Percentiles rank a stretch among this genome's conserved stretches.
These are phyloP conservation scores for Pleurotus platypus DNA, from an alignment of 768 basidiomycete species.

Conservation along the genomic window DNA sequence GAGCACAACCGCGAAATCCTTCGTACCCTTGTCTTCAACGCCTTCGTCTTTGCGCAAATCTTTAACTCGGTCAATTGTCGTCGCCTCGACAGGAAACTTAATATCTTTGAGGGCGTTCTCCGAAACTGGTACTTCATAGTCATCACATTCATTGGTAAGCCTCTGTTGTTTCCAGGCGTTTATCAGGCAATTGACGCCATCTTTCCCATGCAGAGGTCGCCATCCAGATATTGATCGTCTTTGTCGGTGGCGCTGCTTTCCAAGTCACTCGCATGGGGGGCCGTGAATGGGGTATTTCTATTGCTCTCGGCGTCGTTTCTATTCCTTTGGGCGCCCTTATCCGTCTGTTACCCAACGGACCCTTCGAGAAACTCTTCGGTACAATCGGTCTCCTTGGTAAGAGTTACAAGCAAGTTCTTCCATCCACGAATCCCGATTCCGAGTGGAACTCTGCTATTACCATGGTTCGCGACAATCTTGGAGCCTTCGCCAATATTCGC, in stretches of 20 bases:
- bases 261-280: conserved; percentile 77
- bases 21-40: conserved; percentile 92
- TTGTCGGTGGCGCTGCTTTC: conserved; percentile 90
- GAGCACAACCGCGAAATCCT: conserved; percentile 32
- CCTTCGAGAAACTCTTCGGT: conserved; percentile 58
- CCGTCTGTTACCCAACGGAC: conserved; percentile 76
- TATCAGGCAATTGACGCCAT: too few relatives aligned
- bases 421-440: conserved; percentile 54
- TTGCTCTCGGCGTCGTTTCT: conserved; percentile 83
- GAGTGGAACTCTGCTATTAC: conserved; percentile 81
- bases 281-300: conserved; percentile 89
- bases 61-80: conserved; percentile 94
- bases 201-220: conserved; percentile 61
- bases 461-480: conserved; percentile 82
- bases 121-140: conserved; percentile 81
- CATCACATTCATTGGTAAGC: conserved; percentile 82
- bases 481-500: conserved; percentile 76
- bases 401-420: conserved; percentile 54
- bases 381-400: neutral
- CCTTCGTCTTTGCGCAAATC: conserved; percentile 98
- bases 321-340: conserved; percentile 84
- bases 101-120: conserved; percentile 82
- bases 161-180: too few relatives aligned
- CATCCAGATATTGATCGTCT: conserved; percentile 84
- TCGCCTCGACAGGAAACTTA: conserved; percentile 78